A percentile compares a stretch with the other conserved stretches of the same genome.
These are phyloP conservation scores for Coprinellus micaceus DNA, from an alignment of 768 basidiomycete genomes.

Conservation along the genomic window DNA sequence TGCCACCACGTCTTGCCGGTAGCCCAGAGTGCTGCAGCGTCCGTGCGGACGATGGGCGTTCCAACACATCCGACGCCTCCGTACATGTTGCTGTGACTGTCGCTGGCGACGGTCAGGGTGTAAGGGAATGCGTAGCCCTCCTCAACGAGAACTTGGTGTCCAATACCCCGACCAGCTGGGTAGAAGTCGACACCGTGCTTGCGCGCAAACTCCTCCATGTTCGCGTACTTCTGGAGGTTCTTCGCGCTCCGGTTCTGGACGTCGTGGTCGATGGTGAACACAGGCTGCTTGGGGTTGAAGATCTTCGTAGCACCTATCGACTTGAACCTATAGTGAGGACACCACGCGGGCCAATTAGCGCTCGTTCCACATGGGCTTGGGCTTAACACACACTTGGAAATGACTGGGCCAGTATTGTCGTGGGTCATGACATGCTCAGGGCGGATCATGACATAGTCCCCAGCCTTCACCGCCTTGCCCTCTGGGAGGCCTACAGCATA, in stretches of 20 bases:
- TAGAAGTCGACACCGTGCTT: slow-evolving; percentile 88
- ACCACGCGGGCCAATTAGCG: neutral
- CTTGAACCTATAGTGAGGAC: slow-evolving; percentile 68
- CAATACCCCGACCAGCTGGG: slow-evolving; percentile 95
- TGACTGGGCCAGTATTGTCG: slow-evolving; percentile 97
- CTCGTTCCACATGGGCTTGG: no score
- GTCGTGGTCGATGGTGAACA: slow-evolving; percentile 97
- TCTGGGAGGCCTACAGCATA: slow-evolving; percentile 88
- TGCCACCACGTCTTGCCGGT: slow-evolving; percentile 99
- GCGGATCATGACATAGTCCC: slow-evolving; percentile 99
- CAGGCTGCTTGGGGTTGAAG: slow-evolving; percentile 75
- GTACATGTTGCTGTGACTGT: slow-evolving; percentile 99
- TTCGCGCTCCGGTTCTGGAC: slow-evolving; percentile 92
- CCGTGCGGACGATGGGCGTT: slow-evolving; percentile 94
- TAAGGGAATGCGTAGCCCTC: slow-evolving; percentile 98
- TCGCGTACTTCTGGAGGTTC: slow-evolving; percentile 88
- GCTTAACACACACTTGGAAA: slow-evolving; percentile 83
- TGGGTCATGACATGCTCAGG: slow-evolving; percentile 99
- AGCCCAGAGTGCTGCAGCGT: slow-evolving; percentile 94
- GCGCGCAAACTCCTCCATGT: slow-evolving; percentile 88
- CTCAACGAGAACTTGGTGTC: slow-evolving; percentile 95
- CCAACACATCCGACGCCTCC: slow-evolving; percentile 97
- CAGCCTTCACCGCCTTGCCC: slow-evolving; percentile 80
- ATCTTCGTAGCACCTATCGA: slow-evolving; percentile 89
- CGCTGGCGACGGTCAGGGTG: slow-evolving; percentile 92